phyloP scores from a whole-genome alignment of 129 eudicot species.

The Flaveria sonorensis region DNA sequence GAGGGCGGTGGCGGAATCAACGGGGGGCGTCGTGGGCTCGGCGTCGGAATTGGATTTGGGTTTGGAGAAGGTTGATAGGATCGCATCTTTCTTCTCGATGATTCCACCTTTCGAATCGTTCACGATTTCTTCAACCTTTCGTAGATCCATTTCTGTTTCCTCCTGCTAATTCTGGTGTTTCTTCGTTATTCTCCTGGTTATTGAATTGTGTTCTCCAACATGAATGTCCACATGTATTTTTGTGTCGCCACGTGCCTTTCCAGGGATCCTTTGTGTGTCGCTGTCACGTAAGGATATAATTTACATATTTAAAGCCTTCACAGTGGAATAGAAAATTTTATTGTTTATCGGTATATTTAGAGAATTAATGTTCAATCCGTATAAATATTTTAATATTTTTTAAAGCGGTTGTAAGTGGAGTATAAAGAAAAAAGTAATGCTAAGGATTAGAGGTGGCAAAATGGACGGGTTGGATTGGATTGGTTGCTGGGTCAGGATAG shows the following conservation, averaged over 20 bases:
- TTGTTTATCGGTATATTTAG: no score
- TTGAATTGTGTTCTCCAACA: neutral
- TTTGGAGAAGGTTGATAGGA: constrained; percentile 22
- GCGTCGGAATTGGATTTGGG: neutral
- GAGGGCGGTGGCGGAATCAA: constrained; percentile 44
- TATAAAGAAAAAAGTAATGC: no score
- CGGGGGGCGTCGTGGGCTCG: constrained; percentile 17
- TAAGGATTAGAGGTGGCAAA: no score
- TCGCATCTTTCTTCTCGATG: constrained; percentile 36
- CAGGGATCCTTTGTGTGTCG: neutral
- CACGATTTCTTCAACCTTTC: constrained; percentile 42
- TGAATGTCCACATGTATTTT: constrained; percentile 10
- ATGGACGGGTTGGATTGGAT: no score
- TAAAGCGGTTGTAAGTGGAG: no score
- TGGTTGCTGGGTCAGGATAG: no score
- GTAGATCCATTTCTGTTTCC: constrained; percentile 31
- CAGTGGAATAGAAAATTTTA: no score
- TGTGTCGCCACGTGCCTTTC: constrained; percentile 18
- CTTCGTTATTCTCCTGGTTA: neutral
- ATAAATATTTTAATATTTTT: no score
- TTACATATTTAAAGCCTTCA: no score
- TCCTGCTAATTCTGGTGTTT: neutral
- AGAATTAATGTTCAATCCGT: no score
- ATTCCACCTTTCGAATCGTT: constrained; percentile 42
- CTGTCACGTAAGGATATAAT: neutral